Percentiles rank a stretch among this genome's conserved stretches.
phyloP scores from a whole-genome alignment of 192 early-diverging fungal genomes.

The Spinellus fusiger region DNA sequence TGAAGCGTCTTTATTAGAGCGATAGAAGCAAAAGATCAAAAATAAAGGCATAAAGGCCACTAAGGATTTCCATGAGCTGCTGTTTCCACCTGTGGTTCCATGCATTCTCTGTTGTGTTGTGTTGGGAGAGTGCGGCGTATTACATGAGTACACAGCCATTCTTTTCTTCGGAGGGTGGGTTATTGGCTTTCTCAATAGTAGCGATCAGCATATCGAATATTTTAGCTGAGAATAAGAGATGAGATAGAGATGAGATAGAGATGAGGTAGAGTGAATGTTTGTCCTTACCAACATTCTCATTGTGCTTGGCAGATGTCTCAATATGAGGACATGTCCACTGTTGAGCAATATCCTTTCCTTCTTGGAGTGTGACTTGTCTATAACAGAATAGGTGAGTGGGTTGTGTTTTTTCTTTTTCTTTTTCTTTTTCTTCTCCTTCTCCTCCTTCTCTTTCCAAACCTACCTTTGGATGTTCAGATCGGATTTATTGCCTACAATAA shows the following conservation, averaged over 20 bases:
- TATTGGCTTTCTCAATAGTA: conserved; percentile 75
- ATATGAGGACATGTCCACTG: conserved; percentile 82
- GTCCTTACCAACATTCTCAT: conserved; percentile 75
- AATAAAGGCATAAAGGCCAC: too few species aligned
- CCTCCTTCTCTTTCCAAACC: too few species aligned
- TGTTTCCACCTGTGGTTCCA: too few species aligned
- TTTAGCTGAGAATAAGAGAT: conserved; percentile 32
- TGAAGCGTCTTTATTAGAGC: too few species aligned
- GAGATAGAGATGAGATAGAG: neutral
- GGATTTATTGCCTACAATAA: conserved; percentile 90
- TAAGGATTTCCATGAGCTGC: too few species aligned
- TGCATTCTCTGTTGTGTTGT: too few species aligned
- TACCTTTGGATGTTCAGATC: conserved; percentile 72
- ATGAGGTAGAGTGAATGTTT: neutral
- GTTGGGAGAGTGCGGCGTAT: neutral
- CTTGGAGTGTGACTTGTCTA: conserved; percentile 69
- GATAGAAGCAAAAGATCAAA: too few species aligned
- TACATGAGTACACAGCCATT: conserved; percentile 36
- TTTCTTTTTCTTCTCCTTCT: neutral
- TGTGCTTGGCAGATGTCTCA: conserved; percentile 90
- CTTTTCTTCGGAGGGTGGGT: conserved; percentile 49
- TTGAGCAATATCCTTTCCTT: conserved; percentile 72
- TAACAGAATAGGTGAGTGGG: neutral
- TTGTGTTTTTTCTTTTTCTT: neutral
- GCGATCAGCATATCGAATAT: conserved; percentile 80